Evolutionary conservation across 495 filamentous ascomycete species (phyloP).

Genomic region (Zalerion maritima): DNA sequence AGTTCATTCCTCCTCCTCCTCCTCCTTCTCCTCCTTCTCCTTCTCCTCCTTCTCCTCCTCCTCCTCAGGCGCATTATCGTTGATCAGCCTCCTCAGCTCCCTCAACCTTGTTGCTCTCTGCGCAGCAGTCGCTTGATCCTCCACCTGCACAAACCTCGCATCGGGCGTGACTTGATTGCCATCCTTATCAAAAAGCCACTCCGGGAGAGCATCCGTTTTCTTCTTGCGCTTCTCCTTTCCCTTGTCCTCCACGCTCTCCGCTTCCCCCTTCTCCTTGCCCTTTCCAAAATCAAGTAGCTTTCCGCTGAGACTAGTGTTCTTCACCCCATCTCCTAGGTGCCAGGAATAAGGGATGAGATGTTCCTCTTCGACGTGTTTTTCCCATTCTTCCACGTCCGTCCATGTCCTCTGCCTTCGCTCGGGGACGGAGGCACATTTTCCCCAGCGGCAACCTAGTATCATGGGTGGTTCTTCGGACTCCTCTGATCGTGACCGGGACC

Average conservation of each 20-base stretch:
- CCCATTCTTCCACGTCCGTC: constrained; percentile 39
- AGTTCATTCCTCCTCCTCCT: too few relatives aligned
- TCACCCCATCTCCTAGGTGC: constrained; percentile 49
- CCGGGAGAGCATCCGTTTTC: constrained; percentile 18
- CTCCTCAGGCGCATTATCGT: constrained; percentile 27
- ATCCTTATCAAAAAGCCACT: constrained; percentile 24
- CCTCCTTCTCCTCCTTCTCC: background rate
- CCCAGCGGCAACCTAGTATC: constrained; percentile 24
- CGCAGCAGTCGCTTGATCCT: constrained; percentile 22
- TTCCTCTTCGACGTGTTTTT: constrained; percentile 40
- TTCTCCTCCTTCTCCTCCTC: constrained; percentile 16
- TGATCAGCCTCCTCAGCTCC: constrained; percentile 11
- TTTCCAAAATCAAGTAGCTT: too few relatives aligned
- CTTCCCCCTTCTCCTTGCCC: constrained; percentile 6
- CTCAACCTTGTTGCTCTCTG: constrained; percentile 17
- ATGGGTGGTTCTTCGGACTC: constrained; percentile 1
- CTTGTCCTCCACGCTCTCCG: too few relatives aligned
- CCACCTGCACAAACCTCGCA: constrained; percentile 17
- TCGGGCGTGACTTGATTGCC: constrained; percentile 31
- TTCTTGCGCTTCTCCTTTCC: too few relatives aligned
- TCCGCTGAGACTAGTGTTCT: constrained; percentile 22
- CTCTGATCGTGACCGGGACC: too few relatives aligned
- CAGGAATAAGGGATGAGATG: constrained; percentile 49
- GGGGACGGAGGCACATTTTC: constrained; percentile 15
- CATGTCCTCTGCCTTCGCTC: too few relatives aligned